Percentiles rank a stretch among this genome's conserved stretches.
Conservation (phyloP, 441 rosid genomes). For the Eugenia klotzschiana region DNA sequence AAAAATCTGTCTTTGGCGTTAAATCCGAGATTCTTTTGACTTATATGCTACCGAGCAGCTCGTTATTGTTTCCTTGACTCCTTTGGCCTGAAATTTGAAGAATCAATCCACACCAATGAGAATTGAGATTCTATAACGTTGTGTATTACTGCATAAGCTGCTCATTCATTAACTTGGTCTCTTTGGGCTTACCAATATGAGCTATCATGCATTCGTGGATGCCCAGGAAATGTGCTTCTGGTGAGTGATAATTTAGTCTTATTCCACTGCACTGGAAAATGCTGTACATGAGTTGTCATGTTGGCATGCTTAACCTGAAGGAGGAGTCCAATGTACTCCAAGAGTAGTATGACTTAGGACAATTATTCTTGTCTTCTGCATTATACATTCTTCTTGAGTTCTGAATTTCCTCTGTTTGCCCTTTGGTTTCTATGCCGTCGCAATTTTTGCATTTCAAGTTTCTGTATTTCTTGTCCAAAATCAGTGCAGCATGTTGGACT, state of each 20-base stretch:
- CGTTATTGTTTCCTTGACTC: neutral
- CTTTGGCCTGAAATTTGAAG: neutral
- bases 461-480: neutral
- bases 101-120: neutral
- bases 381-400: neutral
- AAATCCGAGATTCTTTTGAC: neutral
- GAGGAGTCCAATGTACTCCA: neutral
- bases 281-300: neutral
- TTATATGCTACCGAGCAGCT: neutral
- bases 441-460: neutral
- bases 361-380: neutral
- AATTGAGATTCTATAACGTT: neutral
- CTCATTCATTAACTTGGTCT: neutral
- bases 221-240: neutral
- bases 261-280: neutral
- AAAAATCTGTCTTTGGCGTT: neutral
- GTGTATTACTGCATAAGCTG: neutral
- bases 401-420: neutral
- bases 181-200: neutral
- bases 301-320: neutral
- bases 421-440: neutral
- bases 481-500: neutral
- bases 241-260: neutral
- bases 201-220: neutral
- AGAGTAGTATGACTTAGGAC: neutral